These are phyloP conservation scores for Cercospora sp. DNA, from an alignment of 2,329 filamentous ascomycete species.

Conservation along the genomic window DNA sequence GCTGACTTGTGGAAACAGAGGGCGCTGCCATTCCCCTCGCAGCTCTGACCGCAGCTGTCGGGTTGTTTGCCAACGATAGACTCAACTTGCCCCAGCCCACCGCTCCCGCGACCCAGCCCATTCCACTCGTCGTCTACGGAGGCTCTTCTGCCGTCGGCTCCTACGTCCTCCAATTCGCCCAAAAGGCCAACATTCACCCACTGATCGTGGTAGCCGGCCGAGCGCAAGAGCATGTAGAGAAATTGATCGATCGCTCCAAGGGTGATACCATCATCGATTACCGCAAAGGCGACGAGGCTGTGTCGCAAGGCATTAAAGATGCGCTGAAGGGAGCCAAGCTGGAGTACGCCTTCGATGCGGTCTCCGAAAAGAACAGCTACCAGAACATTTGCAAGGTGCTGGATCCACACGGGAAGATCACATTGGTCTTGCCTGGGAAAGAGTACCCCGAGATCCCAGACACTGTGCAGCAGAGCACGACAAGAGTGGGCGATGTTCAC, in stretches of 20 bases:
- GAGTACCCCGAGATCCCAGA: constrained; percentile 47
- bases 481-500: constrained; percentile 39
- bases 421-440: constrained; percentile 39
- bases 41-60: constrained; percentile 49
- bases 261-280: constrained; percentile 64
- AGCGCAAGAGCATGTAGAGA: constrained; percentile 54
- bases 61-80: constrained; percentile 42
- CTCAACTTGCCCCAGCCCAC: constrained; percentile 47
- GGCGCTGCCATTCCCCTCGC: constrained; percentile 50
- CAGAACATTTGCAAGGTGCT: constrained; percentile 43
- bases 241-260: constrained; percentile 53
- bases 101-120: constrained; percentile 34
- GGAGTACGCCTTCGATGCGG: constrained; percentile 38
- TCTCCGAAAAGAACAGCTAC: constrained; percentile 36
- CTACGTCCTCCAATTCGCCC: constrained; percentile 59
- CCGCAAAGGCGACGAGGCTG: constrained; percentile 43
- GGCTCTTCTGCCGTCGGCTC: constrained; percentile 58
- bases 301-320: constrained; percentile 36
- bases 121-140: constrained; percentile 50
- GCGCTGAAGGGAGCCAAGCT: constrained; percentile 35
- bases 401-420: constrained; percentile 38
- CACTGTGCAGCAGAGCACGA: constrained; percentile 42
- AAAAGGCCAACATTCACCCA: constrained; percentile 57
- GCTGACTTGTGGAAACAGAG: constrained; percentile 30
- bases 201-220: constrained; percentile 61